Conservation (phyloP, 148 eudicot species). For the Rhododendron mucronatum region DNA sequence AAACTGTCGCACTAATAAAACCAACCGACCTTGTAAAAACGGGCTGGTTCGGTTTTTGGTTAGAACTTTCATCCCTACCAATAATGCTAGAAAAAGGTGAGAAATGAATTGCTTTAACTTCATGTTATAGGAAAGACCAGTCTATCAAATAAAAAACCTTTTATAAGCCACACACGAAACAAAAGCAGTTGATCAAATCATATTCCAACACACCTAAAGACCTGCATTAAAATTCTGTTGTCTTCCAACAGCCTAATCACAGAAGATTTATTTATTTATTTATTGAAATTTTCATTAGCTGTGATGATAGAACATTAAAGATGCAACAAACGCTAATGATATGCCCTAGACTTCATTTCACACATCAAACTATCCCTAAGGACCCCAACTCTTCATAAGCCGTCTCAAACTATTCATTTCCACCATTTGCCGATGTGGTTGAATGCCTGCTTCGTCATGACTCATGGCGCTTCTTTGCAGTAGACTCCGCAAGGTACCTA, state of each 20-base stretch:
- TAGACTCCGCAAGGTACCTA: slow-evolving; percentile 67
- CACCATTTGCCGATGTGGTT: neutral
- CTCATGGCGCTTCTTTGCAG: slow-evolving; percentile 36
- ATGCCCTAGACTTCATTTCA: neutral
- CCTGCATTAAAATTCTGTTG: neutral
- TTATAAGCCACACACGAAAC: neutral
- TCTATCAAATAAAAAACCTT: neutral
- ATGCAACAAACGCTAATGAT: neutral
- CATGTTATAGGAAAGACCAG: neutral
- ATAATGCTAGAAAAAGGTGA: neutral
- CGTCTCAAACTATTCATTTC: neutral
- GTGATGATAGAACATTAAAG: neutral
- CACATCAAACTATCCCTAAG: neutral
- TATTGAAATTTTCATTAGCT: neutral
- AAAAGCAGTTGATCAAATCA: neutral
- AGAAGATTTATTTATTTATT: neutral
- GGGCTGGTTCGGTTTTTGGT: neutral
- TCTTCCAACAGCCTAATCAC: neutral
- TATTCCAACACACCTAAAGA: neutral
- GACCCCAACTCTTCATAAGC: neutral
- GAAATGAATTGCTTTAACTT: neutral
- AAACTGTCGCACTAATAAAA: too few species aligned
- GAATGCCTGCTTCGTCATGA: neutral
- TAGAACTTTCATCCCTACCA: neutral
- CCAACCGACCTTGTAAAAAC: too few species aligned